These are phyloP conservation scores for Magnolia changhungtana DNA, from an alignment of 164 flowering plant species.

Conservation along the genomic window DNA sequence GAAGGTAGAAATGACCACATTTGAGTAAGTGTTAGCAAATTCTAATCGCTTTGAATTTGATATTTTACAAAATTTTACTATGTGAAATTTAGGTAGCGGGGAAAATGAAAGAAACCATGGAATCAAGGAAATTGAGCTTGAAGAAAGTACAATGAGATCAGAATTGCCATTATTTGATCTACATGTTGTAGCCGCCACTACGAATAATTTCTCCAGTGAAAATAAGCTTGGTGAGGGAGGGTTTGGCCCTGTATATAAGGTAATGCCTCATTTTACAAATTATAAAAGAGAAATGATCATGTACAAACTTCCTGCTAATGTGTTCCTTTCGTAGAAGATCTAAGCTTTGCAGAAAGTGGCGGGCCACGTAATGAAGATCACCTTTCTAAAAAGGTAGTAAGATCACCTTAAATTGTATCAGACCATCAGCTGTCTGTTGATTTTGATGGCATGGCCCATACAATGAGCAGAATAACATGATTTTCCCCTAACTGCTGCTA, in stretches of 20 bases:
- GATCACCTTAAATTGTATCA: too few species aligned
- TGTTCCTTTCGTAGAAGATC: not conserved
- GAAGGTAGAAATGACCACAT: slow-evolving; percentile 7
- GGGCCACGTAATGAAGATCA: not conserved
- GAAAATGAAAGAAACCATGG: not conserved
- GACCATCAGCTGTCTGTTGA: too few species aligned
- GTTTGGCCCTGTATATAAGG: slow-evolving; percentile 13
- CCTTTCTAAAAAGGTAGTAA: too few species aligned
- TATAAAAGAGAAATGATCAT: not conserved
- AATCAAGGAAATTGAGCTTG: slow-evolving; percentile 17
- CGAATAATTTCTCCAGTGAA: slow-evolving; percentile 4
- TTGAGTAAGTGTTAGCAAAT: slow-evolving; percentile 19
- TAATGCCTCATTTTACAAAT: not conserved
- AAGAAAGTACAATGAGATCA: not conserved
- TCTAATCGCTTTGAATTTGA: slow-evolving; percentile 22
- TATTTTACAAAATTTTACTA: slow-evolving; percentile 17
- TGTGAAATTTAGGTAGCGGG: slow-evolving; percentile 18
- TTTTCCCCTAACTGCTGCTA: too few species aligned
- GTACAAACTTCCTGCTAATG: not conserved
- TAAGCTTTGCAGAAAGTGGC: not conserved
- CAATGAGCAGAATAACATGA: too few species aligned
- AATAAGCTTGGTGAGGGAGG: slow-evolving; percentile 13
- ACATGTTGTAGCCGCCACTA: not conserved
- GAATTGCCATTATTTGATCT: slow-evolving; percentile 1
- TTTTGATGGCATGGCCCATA: too few species aligned